phyloP scores from a whole-genome alignment of 768 basidiomycete genomes.

The Rhizopogon vulgaris region DNA sequence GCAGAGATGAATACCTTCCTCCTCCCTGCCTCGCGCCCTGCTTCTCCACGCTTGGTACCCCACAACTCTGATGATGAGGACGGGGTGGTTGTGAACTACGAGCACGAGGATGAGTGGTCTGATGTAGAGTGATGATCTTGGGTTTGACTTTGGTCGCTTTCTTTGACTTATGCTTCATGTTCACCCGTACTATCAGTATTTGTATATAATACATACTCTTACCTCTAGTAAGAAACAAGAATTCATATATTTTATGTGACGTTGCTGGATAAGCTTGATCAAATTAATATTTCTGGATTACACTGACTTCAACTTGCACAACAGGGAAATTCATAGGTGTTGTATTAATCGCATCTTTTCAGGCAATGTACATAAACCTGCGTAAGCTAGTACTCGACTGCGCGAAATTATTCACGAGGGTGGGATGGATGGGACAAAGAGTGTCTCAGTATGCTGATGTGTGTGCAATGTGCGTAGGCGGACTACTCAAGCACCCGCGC shows the following conservation, averaged over 20 bases:
- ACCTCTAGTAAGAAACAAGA: too few relatives aligned
- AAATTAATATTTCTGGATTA: too few relatives aligned
- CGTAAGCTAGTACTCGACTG: background rate
- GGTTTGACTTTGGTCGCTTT: background rate
- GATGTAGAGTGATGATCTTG: constrained; percentile 28
- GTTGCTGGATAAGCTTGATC: too few relatives aligned
- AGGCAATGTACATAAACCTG: background rate
- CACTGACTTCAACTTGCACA: too few relatives aligned
- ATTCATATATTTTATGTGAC: too few relatives aligned
- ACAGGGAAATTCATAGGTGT: too few relatives aligned
- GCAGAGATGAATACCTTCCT: constrained; percentile 17
- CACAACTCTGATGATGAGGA: constrained; percentile 2
- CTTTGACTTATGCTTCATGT: background rate
- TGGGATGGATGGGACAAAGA: background rate
- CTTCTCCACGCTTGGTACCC: background rate
- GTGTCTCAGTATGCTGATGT: background rate
- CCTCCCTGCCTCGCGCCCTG: constrained; percentile 11
- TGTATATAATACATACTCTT: background rate
- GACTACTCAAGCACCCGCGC: background rate
- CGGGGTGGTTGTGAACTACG: constrained; percentile 14
- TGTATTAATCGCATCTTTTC: too few relatives aligned
- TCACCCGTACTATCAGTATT: background rate
- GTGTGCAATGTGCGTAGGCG: background rate
- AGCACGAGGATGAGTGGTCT: constrained; percentile 25
- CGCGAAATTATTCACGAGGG: background rate